Evolutionary conservation across 768 basidiomycete genomes (phyloP), one percentile per base, ranked within the genome.

Genomic region (Thelephora ganbajun): DNA sequence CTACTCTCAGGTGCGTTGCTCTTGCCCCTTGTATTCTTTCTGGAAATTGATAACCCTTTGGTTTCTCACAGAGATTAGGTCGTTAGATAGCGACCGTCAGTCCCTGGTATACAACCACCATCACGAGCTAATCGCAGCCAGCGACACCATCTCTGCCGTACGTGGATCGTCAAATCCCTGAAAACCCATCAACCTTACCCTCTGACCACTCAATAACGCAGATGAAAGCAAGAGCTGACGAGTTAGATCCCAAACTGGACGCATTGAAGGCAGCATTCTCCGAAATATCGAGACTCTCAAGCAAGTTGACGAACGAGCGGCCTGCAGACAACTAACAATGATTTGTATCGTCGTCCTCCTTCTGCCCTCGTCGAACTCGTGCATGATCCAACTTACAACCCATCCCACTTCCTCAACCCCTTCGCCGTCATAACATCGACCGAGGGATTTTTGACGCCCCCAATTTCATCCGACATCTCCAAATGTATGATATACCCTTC

Each of bases 41-140:
- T 14, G 6, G 5, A 19, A 11, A 19, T 33, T 14, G 33, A 14
- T n/a, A 36, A 35, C 19, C n/a, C 9, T 35, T 22, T 12, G 13
- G 1, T 5, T 33, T 13, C 7, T 1, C 4, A 18, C 39, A 91
- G 92, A 94, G 62, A 93, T 96, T 50, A 72, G 86, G 30, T 77
- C 89, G 52, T 65, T 96, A 12, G 89, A 94, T 48, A 78, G 83
- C 57, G 91, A 94, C 57, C 69, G 88, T 19, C 91, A 96, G 62
- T 83, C 85, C 7, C 69, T 96, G 39, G 91, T 96, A 11, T 96
- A 96, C 59, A 91, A 93, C 56, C 91, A 93, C 58, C 92, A 96
- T 57, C 89, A 92, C 50, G 92, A 96, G 54, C 79, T 96, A 16
- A 92, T 96, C 45, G 87, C 88, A 1, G 92, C 92, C 2, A 89